Percentiles rank a stretch among this genome's conserved stretches.
These are phyloP conservation scores for Dryadomyces quercus-mongolicae DNA, from an alignment of 2,329 filamentous ascomycete genomes.

Conservation along the genomic window DNA sequence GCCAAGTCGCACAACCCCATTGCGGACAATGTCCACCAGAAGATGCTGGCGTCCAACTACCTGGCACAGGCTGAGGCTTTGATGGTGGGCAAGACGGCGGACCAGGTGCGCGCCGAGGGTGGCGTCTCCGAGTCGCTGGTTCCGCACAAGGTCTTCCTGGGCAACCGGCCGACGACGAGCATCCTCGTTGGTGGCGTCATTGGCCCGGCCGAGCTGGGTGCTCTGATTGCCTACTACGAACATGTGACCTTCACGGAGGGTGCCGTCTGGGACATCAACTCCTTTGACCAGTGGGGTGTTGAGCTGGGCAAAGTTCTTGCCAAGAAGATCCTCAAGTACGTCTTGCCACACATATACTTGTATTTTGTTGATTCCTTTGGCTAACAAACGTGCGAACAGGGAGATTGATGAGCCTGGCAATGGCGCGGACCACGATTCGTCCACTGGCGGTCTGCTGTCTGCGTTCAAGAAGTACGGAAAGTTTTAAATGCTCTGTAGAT, in stretches of 20 bases:
- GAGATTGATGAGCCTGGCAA: slow-evolving; percentile 74
- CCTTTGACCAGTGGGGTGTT: slow-evolving; percentile 98
- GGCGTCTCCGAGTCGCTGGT: slow-evolving; percentile 58
- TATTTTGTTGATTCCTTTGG: slow-evolving; percentile 12
- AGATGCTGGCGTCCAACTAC: slow-evolving; percentile 89
- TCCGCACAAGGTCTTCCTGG: slow-evolving; percentile 98
- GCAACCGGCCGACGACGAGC: slow-evolving; percentile 92
- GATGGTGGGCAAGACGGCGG: slow-evolving; percentile 81
- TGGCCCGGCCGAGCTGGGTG: slow-evolving; percentile 84
- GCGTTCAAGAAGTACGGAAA: slow-evolving; percentile 72
- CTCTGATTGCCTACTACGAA: slow-evolving; percentile 97
- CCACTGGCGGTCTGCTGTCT: slow-evolving; percentile 78
- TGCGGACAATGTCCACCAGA: slow-evolving; percentile 86
- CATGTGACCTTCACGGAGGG: slow-evolving; percentile 97
- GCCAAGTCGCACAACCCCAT: slow-evolving; percentile 96
- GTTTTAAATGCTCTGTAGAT: slow-evolving; percentile 21
- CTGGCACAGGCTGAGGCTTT: slow-evolving; percentile 80
- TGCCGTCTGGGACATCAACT: slow-evolving; percentile 98
- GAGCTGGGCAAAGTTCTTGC: slow-evolving; percentile 94
- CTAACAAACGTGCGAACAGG: slow-evolving; percentile 14
- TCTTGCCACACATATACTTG: not conserved
- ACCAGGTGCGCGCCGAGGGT: slow-evolving; percentile 66
- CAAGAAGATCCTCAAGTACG: slow-evolving; percentile 63
- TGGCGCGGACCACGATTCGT: slow-evolving; percentile 66
- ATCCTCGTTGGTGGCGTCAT: slow-evolving; percentile 86